A percentile compares a stretch with the other conserved stretches of the same genome.
Evolutionary conservation across 148 eudicot genomes (phyloP).

Genomic region (Rhododendron griersonianum): DNA sequence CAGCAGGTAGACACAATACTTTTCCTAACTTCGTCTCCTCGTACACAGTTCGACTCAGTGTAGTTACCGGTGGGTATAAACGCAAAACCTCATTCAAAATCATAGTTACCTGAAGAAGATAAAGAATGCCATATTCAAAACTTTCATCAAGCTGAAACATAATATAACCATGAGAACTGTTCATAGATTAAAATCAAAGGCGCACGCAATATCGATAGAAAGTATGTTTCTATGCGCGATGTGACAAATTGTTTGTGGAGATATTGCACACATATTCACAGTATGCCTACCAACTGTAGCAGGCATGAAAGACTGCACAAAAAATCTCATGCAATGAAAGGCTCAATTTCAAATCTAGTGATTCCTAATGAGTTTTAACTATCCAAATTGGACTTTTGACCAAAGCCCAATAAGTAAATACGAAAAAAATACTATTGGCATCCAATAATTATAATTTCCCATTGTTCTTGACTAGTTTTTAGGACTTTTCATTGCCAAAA

Average conservation of each 20-base stretch:
- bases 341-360: background rate
- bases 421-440: too few relatives aligned
- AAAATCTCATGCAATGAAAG: background rate
- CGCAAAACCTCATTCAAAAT: slow-evolving; percentile 19
- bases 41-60: background rate
- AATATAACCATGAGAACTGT: background rate
- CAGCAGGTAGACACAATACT: background rate
- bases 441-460: background rate
- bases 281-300: background rate
- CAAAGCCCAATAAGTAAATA: background rate
- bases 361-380: background rate
- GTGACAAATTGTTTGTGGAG: background rate
- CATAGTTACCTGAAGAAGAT: slow-evolving; percentile 12
- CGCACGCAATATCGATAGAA: background rate
- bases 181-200: background rate
- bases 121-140: background rate
- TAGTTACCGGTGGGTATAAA: slow-evolving; percentile 1
- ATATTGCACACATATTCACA: background rate
- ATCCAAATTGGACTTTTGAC: background rate
- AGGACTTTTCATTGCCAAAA: background rate
- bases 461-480: background rate
- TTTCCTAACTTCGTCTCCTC: slow-evolving; percentile 18
- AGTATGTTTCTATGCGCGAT: background rate
- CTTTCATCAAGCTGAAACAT: background rate
- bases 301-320: background rate